Evolutionary conservation across 2,329 filamentous ascomycete species (phyloP), one percentile per base, ranked within the genome.

Genomic region (Aspergillus sp.): DNA sequence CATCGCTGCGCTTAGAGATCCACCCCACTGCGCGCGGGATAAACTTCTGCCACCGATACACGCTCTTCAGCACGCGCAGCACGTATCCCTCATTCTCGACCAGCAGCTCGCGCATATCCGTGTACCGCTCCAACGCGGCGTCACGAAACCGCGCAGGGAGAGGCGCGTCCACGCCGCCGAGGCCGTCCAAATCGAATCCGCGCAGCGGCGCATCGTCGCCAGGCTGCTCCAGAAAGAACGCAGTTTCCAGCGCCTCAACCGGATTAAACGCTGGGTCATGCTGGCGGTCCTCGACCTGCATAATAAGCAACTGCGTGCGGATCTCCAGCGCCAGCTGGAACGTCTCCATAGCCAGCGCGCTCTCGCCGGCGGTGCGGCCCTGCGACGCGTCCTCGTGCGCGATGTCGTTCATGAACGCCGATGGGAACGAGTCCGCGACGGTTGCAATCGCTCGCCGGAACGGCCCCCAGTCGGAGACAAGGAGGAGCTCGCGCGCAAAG

Each of bases 221-320:
- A 2, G 54, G 52, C 26, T 55, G 43, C 6, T 54, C 53, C 14
- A 59, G 53, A 45, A 70, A 73, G 48, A 83, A 83, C 0, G 76
- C 60, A 0, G 67, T 61, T 2, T 60, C 55, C 3, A 82, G 52
- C 11, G 73, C 60, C 9, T 63, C 60, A 11, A 74, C 62, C 3
- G 77, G 73, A 54, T 76, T 61, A 44, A 73, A 77, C 8, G 57
- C 58, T 2, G 58, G 54, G 4, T 66, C 59, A 24, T 67, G 51
- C 26, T 67, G 56, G 7, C 66, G 64, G 9, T 62, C 64, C 38
- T 71, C 63, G 3, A 81, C 61, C 5, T 70, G 63, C n/a, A 71
- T 55, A 38, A 83, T 77, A n/a, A 77, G 68, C 10, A 75, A 69
- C 55, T 85, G 82, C 2, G 81, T 83, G 2, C 81, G 76, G 19